phyloP scores from a whole-genome alignment of 805 yeast species.

The Metschnikowia aberdeeniae region DNA sequence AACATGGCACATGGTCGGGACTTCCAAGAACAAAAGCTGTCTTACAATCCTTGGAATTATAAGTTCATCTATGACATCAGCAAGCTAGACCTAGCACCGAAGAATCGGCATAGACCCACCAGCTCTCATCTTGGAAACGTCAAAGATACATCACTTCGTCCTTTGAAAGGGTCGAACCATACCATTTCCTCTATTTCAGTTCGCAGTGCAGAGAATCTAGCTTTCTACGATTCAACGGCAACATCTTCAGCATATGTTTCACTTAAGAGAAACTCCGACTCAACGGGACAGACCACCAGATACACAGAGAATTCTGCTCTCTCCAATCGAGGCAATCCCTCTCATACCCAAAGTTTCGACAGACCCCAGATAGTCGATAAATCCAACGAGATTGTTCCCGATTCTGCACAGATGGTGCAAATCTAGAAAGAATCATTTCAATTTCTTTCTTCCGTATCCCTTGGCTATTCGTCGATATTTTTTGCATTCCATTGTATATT shows the following conservation, averaged over 20 bases:
- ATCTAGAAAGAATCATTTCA: no score
- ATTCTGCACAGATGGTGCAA: no score
- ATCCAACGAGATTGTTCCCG: no score
- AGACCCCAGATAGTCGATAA: no score
- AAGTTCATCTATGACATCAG: conserved; percentile 21
- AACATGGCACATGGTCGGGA: neutral
- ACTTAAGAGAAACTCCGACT: neutral
- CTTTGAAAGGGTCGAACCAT: conserved; percentile 29
- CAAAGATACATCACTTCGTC: conserved; percentile 25
- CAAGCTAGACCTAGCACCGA: conserved; percentile 18
- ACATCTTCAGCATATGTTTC: neutral
- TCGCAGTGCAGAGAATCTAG: neutral
- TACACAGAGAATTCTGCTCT: neutral
- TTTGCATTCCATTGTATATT: neutral
- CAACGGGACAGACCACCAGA: neutral
- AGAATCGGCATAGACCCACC: conserved; percentile 9
- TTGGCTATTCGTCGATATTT: no score
- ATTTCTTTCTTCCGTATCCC: no score
- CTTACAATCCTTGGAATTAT: neutral
- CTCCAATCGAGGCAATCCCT: no score
- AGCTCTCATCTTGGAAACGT: conserved; percentile 13
- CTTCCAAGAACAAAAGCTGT: neutral
- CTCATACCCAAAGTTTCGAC: no score
- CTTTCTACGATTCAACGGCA: neutral
- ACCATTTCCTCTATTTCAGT: conserved; percentile 22